A percentile compares a stretch with the other conserved stretches of the same genome.
Evolutionary conservation across 805 yeast species (phyloP).

Genomic region (Candida broadrunensis): DNA sequence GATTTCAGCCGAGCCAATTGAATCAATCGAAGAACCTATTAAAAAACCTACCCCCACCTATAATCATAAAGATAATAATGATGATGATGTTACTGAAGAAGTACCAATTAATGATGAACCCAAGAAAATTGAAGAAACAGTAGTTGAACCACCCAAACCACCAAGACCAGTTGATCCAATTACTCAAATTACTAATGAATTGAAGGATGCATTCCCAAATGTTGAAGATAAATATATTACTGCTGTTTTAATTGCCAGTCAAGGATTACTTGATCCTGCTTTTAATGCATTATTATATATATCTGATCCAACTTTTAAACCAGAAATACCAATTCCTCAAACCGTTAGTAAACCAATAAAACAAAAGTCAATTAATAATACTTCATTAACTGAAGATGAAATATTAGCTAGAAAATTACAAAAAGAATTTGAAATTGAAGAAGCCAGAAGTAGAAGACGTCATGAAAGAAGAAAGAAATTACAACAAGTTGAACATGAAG

Average conservation of each 20-base stretch:
- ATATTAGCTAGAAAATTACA: slow-evolving; percentile 78
- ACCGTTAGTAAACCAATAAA: slow-evolving; percentile 1
- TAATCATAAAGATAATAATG: background rate
- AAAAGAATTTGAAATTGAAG: slow-evolving; percentile 52
- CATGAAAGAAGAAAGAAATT: slow-evolving; percentile 10
- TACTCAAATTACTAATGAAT: slow-evolving; percentile 51
- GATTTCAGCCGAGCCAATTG: slow-evolving; percentile 34
- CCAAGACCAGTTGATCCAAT: slow-evolving; percentile 63
- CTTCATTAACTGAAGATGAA: slow-evolving; percentile 58
- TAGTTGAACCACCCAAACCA: slow-evolving; percentile 32
- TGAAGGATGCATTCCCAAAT: slow-evolving; percentile 84
- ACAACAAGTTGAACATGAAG: slow-evolving; percentile 13
- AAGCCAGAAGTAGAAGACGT: slow-evolving; percentile 30
- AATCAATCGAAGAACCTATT: slow-evolving; percentile 14
- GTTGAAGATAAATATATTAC: slow-evolving; percentile 67
- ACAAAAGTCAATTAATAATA: slow-evolving; percentile 4
- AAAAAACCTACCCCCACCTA: background rate
- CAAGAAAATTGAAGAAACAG: background rate
- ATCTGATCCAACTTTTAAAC: slow-evolving; percentile 66
- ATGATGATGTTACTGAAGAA: slow-evolving; percentile 1
- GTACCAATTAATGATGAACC: slow-evolving; percentile 6
- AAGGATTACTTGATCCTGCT: slow-evolving; percentile 77
- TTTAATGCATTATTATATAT: slow-evolving; percentile 82
- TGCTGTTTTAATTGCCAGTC: slow-evolving; percentile 83
- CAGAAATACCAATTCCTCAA: slow-evolving; percentile 43